A percentile compares a stretch with the other conserved stretches of the same genome.
Conservation (phyloP, 1,284 basidiomycete species). For the Chalciporus sp. region DNA sequence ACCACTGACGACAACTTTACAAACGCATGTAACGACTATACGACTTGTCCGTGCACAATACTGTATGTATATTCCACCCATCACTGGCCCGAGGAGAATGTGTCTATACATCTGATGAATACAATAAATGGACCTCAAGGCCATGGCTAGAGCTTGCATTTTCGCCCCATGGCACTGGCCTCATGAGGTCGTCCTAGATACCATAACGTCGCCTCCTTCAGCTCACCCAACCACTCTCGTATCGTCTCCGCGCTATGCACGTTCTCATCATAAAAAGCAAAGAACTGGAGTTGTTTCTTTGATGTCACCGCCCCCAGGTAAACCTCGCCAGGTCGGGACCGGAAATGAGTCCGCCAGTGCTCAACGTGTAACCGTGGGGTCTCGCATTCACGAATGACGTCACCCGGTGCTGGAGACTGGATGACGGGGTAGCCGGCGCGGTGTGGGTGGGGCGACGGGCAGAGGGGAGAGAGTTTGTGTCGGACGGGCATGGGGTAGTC, state of each 20-base stretch:
- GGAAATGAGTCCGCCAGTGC: constrained; percentile 7
- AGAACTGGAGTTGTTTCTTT: constrained; percentile 15
- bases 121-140: too few species aligned
- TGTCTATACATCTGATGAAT: neutral
- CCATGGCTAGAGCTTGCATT: constrained; percentile 1
- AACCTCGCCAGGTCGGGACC: too few species aligned
- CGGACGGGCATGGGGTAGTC: too few species aligned
- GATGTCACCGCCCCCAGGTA: too few species aligned
- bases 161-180: too few species aligned
- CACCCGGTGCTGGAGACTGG: neutral
- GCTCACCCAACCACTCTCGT: constrained; percentile 22
- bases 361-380: constrained; percentile 4
- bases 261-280: constrained; percentile 17
- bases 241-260: constrained; percentile 12
- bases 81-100: too few species aligned
- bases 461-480: too few species aligned
- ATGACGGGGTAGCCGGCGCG: constrained; percentile 12
- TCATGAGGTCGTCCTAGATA: constrained; percentile 21
- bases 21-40: neutral
- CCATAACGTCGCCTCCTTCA: too few species aligned
- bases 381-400: too few species aligned
- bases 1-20: neutral
- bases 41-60: neutral
- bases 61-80: too few species aligned
- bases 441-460: too few species aligned